Evolutionary conservation across 2,329 filamentous ascomycete species (phyloP).

Genomic region (Aciculosporium take): DNA sequence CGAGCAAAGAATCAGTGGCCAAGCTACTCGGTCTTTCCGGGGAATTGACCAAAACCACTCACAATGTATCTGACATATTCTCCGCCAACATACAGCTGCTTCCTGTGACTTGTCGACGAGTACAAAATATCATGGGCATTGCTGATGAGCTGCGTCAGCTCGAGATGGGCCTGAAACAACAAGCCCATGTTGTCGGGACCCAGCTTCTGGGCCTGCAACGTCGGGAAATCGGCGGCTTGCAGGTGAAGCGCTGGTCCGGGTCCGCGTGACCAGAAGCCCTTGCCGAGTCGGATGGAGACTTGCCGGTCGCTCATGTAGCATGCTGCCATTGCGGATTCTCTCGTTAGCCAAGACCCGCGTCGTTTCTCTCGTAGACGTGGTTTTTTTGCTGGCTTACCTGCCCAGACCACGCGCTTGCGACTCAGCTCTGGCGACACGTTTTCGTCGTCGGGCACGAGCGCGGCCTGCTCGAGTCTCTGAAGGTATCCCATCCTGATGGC

Average conservation of each 20-base stretch:
- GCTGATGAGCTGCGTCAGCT: constrained; percentile 57
- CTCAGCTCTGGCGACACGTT: constrained; percentile 45
- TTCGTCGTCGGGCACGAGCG: constrained; percentile 45
- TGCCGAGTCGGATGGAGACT: constrained; percentile 56
- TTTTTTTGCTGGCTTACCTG: no score
- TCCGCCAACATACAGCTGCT: constrained; percentile 55
- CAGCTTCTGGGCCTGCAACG: constrained; percentile 41
- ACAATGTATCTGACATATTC: constrained; percentile 60
- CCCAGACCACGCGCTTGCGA: constrained; percentile 54
- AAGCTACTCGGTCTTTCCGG: neutral
- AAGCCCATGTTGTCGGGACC: constrained; percentile 53
- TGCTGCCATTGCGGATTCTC: no score
- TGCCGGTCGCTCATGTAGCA: constrained; percentile 54
- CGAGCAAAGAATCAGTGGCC: neutral
- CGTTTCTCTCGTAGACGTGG: no score
- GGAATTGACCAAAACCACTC: no score
- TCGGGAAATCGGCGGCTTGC: constrained; percentile 52
- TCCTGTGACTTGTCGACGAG: constrained; percentile 54
- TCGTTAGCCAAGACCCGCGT: no score
- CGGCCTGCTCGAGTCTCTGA: constrained; percentile 53
- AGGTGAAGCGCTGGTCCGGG: constrained; percentile 53
- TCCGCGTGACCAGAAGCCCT: constrained; percentile 60
- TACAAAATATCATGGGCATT: constrained; percentile 64
- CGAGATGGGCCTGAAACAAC: constrained; percentile 57
- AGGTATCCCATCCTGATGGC: constrained; percentile 58